These are phyloP conservation scores for Xylaria grammica DNA, from an alignment of 495 filamentous ascomycete species.

Conservation along the genomic window DNA sequence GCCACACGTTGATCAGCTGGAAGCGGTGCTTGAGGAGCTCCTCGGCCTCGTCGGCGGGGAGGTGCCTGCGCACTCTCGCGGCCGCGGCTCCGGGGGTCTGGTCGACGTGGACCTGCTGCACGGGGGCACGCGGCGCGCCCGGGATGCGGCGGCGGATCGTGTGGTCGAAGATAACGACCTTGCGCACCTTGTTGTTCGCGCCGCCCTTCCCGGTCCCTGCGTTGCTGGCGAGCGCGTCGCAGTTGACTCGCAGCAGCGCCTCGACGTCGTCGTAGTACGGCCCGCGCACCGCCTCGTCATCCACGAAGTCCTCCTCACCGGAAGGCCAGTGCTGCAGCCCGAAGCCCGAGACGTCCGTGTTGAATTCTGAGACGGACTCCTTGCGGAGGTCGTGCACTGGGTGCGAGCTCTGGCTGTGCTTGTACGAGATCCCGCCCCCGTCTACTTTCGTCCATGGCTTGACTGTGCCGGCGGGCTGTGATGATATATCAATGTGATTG, in stretches of 20 bases:
- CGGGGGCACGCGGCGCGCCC: slow-evolving; percentile 64
- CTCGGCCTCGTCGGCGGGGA: slow-evolving; percentile 58
- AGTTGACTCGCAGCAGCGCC: slow-evolving; percentile 58
- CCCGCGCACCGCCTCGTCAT: slow-evolving; percentile 64
- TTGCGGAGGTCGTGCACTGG: slow-evolving; percentile 42
- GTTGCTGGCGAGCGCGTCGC: slow-evolving; percentile 57
- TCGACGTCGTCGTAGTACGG: slow-evolving; percentile 86
- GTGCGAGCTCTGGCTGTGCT: slow-evolving; percentile 27
- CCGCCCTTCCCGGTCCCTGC: background rate
- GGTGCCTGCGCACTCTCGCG: slow-evolving; percentile 68
- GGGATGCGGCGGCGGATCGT: slow-evolving; percentile 71
- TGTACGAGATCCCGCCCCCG: slow-evolving; percentile 37
- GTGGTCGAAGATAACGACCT: slow-evolving; percentile 83
- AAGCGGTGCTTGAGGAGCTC: slow-evolving; percentile 62
- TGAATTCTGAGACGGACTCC: slow-evolving; percentile 33
- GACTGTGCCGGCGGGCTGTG: slow-evolving; percentile 25
- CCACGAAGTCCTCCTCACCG: slow-evolving; percentile 60
- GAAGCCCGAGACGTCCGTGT: slow-evolving; percentile 50
- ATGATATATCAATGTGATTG: slow-evolving; percentile 34
- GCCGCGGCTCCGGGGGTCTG: slow-evolving; percentile 71
- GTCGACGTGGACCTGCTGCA: slow-evolving; percentile 79
- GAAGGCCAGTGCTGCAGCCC: slow-evolving; percentile 42
- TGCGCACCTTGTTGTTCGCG: slow-evolving; percentile 44
- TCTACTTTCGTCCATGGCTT: slow-evolving; percentile 52
- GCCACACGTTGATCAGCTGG: slow-evolving; percentile 87